Base-by-base conservation (phyloP, 352 stramenopile genomes). In the Discostella stelligera region DNA sequence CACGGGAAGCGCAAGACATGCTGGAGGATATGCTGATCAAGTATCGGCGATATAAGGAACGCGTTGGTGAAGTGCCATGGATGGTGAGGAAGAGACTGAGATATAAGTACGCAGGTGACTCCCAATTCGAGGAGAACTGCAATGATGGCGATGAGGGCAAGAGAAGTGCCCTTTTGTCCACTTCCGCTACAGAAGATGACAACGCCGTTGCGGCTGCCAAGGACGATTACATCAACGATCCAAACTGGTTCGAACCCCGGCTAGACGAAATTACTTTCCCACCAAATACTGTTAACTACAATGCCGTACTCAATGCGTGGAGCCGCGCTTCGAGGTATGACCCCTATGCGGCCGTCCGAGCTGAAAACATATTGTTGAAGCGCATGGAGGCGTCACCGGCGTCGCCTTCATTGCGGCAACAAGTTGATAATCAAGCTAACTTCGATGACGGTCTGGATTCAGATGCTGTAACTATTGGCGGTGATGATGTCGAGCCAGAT, bases 261-360 rank as follows among this genome's bases (percentile, higher is more conserved):
- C 60, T 54, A 0, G 61, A 84, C 46, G 77, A 84, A 65, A 44
- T 84, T 30, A 80, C 77, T 3, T 84, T 84, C 25, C 77, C 71
- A 16, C 86, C 86, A 18, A 88, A 83, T 62, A 78, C 77, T 30
- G 68, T 86, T 20, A 90, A 87, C 64, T 92, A 89, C 77, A 92
- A 90, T 56, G 78, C 79, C 0, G 84, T 90, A 0, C 49, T 92
- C n/a, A 86, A 85, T 55, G 79, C 86, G 18, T 86, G 83, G 64
- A 80, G 71, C 50, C 61, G 77, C 18, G 71, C 74, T 18, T 80
- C 70, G 5, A 68, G 77, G 11, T 84, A 84, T 30, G 71, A 84
- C 53, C 44, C 66, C 18, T 25, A 66, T 9, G 46, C 77, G 8
- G 77, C 77, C 18, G 20, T 72, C 10, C 71, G 71, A 16, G 77